A percentile compares a stretch with the other conserved stretches of the same genome.
phyloP scores from a whole-genome alignment of 1,284 basidiomycete genomes.

The Sanguinoderma infundibulare region DNA sequence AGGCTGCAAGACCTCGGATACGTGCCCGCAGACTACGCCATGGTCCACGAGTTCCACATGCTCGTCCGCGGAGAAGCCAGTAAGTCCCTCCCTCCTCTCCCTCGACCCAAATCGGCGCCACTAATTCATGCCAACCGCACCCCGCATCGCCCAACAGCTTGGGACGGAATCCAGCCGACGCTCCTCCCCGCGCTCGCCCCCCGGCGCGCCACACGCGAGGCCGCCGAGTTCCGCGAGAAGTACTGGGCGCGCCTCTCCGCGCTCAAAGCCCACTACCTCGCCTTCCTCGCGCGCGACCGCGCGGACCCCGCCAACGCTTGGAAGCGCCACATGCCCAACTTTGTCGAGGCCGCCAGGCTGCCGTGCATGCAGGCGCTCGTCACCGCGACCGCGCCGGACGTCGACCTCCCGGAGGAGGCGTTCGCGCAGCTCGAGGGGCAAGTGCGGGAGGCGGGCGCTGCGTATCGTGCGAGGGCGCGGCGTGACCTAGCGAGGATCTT shows the following conservation, averaged over 20 bases:
- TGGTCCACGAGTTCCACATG: neutral
- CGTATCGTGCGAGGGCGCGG: neutral
- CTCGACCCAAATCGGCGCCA: neutral
- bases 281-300: neutral
- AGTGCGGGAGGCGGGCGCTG: neutral
- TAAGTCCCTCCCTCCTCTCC: neutral
- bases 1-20: slow-evolving; percentile 1
- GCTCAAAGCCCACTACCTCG: neutral
- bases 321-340: slow-evolving; percentile 9
- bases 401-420: slow-evolving; percentile 2
- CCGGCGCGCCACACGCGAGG: neutral
- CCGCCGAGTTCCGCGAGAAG: neutral
- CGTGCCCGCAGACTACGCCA: neutral
- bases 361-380: neutral
- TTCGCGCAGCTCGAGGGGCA: neutral
- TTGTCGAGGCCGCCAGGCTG: slow-evolving; percentile 3
- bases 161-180: slow-evolving; percentile 1
- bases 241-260: neutral
- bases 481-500: neutral
- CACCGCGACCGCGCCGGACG: neutral
- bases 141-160: neutral
- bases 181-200: neutral
- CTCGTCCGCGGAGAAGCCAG: neutral
- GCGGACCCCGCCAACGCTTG: neutral
- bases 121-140: neutral